Base-by-base conservation (phyloP, 106 monocot species). In the Phalaenopsis equestris region DNA sequence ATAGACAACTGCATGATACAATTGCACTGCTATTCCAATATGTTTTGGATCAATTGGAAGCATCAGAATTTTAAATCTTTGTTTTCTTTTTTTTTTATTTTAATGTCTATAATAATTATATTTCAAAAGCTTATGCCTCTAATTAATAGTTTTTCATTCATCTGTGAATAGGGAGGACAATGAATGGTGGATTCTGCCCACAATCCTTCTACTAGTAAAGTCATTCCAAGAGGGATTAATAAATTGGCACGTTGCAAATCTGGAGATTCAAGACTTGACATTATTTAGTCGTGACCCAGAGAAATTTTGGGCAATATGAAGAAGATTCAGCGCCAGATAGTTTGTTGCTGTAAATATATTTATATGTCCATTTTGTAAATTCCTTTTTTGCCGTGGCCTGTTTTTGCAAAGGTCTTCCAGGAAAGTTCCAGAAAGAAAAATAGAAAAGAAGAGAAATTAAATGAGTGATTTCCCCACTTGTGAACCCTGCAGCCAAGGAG, bases 151-250 rank as follows among this genome's bases (percentile, higher is more conserved):
- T 52, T 52, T 14, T 52, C 52, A 52, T 52, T 52, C 0, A 52
- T 52, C 0, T 12, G 24, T 81, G 45, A 9, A 41, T 58, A 93
- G 95, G 87, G 87, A 91, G 56, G 95, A 85, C 64, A 84, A 84
- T 75, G 92, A 83, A 47, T 91, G 95, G 95, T 95, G 95, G 95
- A 57, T 95, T 87, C 80, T 95, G 45, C 92, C 90, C 19, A 70
- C 83, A 4, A 78, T 87, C 73, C 87, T 92, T 77, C 56, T 91
- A 56, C 57, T 89, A 16, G 79, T 90, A 4, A 95, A 95, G 70
- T 72, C 80, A 79, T 80, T 93, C 80, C 95, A 95, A 86, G 89
- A 86, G 41, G 46, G 74, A 17, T 72, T 95, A 7, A 82, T 95
- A 18, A 93, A 92, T 73, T 89, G 85, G 89, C 95, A 93, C 68